These are phyloP conservation scores for Chrysosporium keratinophilum DNA, from an alignment of 2,329 filamentous ascomycete species.

Conservation along the genomic window DNA sequence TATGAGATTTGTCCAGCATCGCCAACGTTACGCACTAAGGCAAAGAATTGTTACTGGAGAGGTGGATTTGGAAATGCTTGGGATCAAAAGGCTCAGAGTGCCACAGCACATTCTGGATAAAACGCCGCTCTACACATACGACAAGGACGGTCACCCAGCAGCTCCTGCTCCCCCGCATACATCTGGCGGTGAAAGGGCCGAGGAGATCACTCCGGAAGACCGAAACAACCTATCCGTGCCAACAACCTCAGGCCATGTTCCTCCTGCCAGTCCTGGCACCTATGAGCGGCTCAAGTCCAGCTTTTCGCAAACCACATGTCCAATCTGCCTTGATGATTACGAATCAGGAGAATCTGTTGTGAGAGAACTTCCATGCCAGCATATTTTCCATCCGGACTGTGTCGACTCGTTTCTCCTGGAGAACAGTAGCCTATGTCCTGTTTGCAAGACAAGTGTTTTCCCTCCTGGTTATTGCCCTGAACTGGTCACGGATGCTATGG, in stretches of 20 bases:
- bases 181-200: background rate
- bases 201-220: background rate
- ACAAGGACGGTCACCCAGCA: slow-evolving; percentile 19
- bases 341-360: slow-evolving; percentile 59
- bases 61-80: slow-evolving; percentile 74
- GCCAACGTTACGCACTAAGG: slow-evolving; percentile 56
- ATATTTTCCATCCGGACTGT: slow-evolving; percentile 88
- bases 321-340: slow-evolving; percentile 83
- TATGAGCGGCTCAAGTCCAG: slow-evolving; percentile 6
- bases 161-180: background rate
- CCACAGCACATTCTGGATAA: slow-evolving; percentile 59
- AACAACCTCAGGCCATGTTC: background rate
- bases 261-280: background rate
- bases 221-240: background rate
- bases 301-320: slow-evolving; percentile 63
- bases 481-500: slow-evolving; percentile 73
- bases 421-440: slow-evolving; percentile 76
- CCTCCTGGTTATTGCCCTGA: slow-evolving; percentile 56
- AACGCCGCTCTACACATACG: slow-evolving; percentile 72
- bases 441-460: slow-evolving; percentile 78
- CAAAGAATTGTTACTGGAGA: slow-evolving; percentile 65
- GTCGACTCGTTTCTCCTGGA: slow-evolving; percentile 73
- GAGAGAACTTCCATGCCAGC: slow-evolving; percentile 75
- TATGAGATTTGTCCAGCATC: slow-evolving; percentile 69
- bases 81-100: slow-evolving; percentile 71